Evolutionary conservation across 441 rosid genomes (phyloP).

Genomic region (Brassica balearica): DNA sequence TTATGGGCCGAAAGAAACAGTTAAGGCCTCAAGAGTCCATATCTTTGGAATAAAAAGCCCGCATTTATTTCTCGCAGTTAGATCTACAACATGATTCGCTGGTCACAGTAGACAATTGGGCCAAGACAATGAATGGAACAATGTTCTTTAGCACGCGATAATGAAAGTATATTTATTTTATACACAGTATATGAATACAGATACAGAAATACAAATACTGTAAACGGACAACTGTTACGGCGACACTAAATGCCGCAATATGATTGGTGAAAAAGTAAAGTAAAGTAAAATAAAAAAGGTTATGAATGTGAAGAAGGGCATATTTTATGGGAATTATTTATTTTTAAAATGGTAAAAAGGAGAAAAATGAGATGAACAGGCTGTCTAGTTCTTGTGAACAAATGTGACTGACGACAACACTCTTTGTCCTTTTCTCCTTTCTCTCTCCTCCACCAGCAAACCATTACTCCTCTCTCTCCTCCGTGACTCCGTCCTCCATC

Average conservation of each 20-base stretch:
- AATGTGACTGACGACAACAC: constrained; percentile 48
- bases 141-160: no score
- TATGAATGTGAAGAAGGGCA: constrained; percentile 15
- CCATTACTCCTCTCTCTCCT: constrained; percentile 40
- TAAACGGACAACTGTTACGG: constrained; percentile 46
- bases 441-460: constrained; percentile 38
- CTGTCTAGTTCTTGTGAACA: constrained; percentile 45
- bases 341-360: constrained; percentile 10
- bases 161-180: no score
- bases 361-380: constrained; percentile 45
- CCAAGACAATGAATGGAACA: not conserved
- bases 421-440: constrained; percentile 39
- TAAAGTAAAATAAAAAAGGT: not conserved
- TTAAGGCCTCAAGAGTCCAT: not conserved
- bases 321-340: constrained; percentile 7
- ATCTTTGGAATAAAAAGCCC: not conserved
- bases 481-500: constrained; percentile 29
- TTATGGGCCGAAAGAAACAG: not conserved
- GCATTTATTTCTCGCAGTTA: not conserved
- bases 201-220: not conserved
- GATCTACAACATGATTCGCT: not conserved
- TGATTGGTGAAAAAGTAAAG: constrained; percentile 42
- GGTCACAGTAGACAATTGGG: not conserved
- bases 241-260: constrained; percentile 36
- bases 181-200: no score